Evolutionary conservation across 139 green algal genomes (phyloP), one percentile per base, ranked within the genome.

Genomic region (Asterochloris sp.): DNA sequence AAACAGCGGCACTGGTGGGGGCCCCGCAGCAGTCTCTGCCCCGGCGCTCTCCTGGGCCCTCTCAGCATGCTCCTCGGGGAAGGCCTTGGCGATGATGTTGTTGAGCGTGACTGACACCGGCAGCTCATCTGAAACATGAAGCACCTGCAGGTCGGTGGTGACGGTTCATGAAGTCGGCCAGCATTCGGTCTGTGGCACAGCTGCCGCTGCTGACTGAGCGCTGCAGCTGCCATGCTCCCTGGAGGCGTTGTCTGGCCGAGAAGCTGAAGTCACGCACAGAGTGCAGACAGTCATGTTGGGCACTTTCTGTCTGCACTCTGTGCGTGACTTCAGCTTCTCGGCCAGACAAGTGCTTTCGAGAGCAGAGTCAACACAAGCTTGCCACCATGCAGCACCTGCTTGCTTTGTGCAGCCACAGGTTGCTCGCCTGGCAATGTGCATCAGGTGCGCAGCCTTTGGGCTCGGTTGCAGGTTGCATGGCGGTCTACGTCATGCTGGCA

Each of bases 1-100:
- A 84, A 99, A 98, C 47, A 98, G 85, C 19, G 95, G 95, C n/a
- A 96, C 71, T 38, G 84, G 84, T 12, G 77, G 27, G n/a, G 66
- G 81, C 21, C 68, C 82, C 62, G 47, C 85, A 29, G 74, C 83
- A 17, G 61, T 76, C 17, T 78, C 81, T n/a, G 66, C 74, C 13
- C 69, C 77, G 15, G 61, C 77, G 38, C 77, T 84, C 75, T 86
- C 88, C 66, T 69, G 74, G 11, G 73, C 28, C 78, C 94, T 85
- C 28, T 88, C 84, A 17, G 85, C 89, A 74, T 94, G 94, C 84
- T 98, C 93, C 27, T 92, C 86, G 0, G 92, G 89, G 74, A 96
- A 98, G 28, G 69, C 74, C 17, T 80, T 80, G 62, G 82, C n/a
- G 62, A 98, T 79, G 61, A 98, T 88, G 82, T 83, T 89, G 24